phyloP scores from a whole-genome alignment of 2,329 filamentous ascomycete genomes.

The Pochonia chlamydosporia region DNA sequence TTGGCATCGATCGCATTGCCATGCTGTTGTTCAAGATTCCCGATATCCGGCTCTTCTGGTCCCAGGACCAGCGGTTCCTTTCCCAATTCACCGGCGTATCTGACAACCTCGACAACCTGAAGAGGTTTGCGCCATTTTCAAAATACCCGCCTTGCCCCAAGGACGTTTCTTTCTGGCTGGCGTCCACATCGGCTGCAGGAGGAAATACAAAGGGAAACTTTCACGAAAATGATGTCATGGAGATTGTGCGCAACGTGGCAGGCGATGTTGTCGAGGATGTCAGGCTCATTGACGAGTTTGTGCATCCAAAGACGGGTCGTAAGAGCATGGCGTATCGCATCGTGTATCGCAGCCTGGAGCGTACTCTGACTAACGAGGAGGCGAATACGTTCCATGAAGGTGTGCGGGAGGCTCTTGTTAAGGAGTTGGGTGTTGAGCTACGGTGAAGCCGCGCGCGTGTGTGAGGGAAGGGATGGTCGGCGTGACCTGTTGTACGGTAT shows the following conservation, averaged over 20 bases:
- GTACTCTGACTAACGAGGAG: constrained; percentile 80
- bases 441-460: too few relatives aligned
- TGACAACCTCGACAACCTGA: constrained; percentile 40
- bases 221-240: constrained; percentile 97
- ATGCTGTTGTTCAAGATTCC: constrained; percentile 97
- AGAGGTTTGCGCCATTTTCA: constrained; percentile 78
- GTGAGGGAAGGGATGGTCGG: not conserved
- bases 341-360: constrained; percentile 88
- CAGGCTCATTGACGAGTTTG: constrained; percentile 75
- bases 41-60: constrained; percentile 97
- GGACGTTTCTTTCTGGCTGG: constrained; percentile 92
- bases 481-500: not conserved
- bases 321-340: constrained; percentile 88
- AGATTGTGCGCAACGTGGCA: constrained; percentile 76
- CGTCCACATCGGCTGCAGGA: constrained; percentile 37
- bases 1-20: constrained; percentile 89
- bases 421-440: constrained; percentile 67
- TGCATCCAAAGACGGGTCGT: constrained; percentile 76
- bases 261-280: constrained; percentile 89
- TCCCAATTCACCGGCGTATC: constrained; percentile 68
- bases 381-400: constrained; percentile 68
- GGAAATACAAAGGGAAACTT: constrained; percentile 49
- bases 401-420: constrained; percentile 60
- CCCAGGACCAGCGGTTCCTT: constrained; percentile 76
- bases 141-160: constrained; percentile 86